Evolutionary conservation across 768 basidiomycete species (phyloP), one percentile per base, ranked within the genome.

Genomic region (Mycena rebaudengoi): DNA sequence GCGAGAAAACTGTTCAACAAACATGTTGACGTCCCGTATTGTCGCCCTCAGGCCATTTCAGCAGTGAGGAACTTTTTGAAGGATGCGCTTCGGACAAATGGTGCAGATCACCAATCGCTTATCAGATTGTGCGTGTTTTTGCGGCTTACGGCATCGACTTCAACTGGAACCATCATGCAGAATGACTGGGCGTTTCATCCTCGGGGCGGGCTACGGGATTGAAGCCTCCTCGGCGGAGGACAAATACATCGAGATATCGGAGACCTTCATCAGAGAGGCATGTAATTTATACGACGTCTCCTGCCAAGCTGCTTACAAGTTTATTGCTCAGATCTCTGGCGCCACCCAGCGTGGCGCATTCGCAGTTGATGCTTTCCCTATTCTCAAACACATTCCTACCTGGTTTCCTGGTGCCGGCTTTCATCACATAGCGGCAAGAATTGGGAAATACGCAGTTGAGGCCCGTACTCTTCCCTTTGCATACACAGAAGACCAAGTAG

Each of bases 121-220:
- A 56, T 56, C 41, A 33, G 54, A 7, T 39, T 56, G 54, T 56
- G 39, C 39, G 54, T 25, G 13, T 40, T n/a, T n/a, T n/a, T n/a
- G n/a, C n/a, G n/a, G 52, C 35, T 37, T 37, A 37, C 18, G 18
- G 10, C 35, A 37, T 37, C 35, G 11, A 37, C 35, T 37, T 18
- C 18, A 18, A 37, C 18, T 18, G 11, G 35, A 37, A 37, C 35
- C 35, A 37, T 18, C 10, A 54, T 21, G n/a, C 54, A 59, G 56
- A 13, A 43, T 43, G 11, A 48, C 56, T 16, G 56, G 56, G 12
- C 40, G 56, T 5, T 37, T 60, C 35, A 60, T 60, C 30, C 32
- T 60, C 20, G 48, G 45, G 7, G 21, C 59, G 29, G 50, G 49
- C 5, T 61, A 61, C 46, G 60, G 50, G 12, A 61, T 61, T 16